Base-by-base conservation (phyloP, 108 stramenopile genomes). In the Nitzschia palea region DNA sequence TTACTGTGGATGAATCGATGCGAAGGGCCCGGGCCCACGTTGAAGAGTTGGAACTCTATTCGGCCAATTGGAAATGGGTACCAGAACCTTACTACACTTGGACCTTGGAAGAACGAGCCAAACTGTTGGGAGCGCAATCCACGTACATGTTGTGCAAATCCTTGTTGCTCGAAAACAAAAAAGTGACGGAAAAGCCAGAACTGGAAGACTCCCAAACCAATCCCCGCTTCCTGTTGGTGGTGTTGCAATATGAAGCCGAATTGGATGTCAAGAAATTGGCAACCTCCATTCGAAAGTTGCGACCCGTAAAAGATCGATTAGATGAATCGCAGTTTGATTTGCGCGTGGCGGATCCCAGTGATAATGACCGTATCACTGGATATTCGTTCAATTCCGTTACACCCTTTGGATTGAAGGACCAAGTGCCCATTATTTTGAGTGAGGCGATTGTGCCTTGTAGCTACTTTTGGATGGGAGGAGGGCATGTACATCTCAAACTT, bases 401-500 rank as follows among this genome's bases (percentile, higher is more conserved):
- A 1, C 94, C 94, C 8, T 95, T 95, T 63, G 94, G 94, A 18
- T 45, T 95, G 70, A 47, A 76, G 42, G 73, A 84, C 4, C 43
- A 74, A 27, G 84, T 95, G 6, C 87, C 85, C 3, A 80, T 95
- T 55, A 27, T 89, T 35, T 62, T 95, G 52, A 77, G 80, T 30
- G 60, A 65, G 20, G 80, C 71, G 22, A 77, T 91, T 64, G 63
- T 77, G 14, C 55, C 70, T 4, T 57, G 48, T 20, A 50, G 67
- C 40, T 74, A 70, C 44, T 91, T 91, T 73, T 81, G 89, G 64
- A 89, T 83, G 84, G 89, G 91, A 76, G 94, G 94, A 53, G 90
- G 94, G 0, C 89, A 89, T 48, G 79, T 84, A 14, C 85, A 91
- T 80, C 77, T 86, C 66, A 95, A 95, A 63, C 58, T 95, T 54